Evolutionary conservation across 306 rosid genomes (phyloP).

Genomic region (Dalbergia oliveri): DNA sequence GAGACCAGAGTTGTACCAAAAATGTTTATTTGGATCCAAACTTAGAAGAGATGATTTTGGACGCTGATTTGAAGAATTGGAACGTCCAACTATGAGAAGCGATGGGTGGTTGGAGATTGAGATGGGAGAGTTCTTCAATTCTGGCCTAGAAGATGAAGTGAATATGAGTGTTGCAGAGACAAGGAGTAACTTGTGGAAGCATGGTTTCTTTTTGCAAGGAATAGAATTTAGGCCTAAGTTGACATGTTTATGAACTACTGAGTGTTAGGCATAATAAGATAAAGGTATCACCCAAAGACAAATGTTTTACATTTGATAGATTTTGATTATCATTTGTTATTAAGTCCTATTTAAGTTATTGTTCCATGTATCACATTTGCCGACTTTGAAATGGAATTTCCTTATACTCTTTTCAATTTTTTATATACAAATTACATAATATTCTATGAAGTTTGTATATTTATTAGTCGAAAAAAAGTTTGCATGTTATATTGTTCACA

Average conservation of each 20-base stretch:
- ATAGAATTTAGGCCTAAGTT: conserved; percentile 67
- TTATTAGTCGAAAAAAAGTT: no score
- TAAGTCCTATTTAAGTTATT: no score
- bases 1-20: conserved; percentile 16
- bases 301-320: no score
- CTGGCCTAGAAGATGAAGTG: conserved; percentile 46
- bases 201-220: conserved; percentile 65
- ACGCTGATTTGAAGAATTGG: background rate
- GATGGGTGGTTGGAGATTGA: conserved; percentile 75
- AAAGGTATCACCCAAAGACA: no score
- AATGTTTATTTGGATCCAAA: conserved; percentile 18
- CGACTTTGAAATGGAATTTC: no score
- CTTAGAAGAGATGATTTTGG: background rate
- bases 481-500: no score
- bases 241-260: background rate
- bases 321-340: no score
- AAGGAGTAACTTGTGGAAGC: conserved; percentile 48
- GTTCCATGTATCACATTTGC: no score
- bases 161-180: conserved; percentile 53
- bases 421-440: no score
- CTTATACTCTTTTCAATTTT: no score
- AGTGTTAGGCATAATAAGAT: background rate
- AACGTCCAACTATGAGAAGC: conserved; percentile 49
- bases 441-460: no score
- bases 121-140: conserved; percentile 65